These are phyloP conservation scores for Schwanniomyces etchellsii DNA, from an alignment of 1,139 yeast genomes.

Conservation along the genomic window DNA sequence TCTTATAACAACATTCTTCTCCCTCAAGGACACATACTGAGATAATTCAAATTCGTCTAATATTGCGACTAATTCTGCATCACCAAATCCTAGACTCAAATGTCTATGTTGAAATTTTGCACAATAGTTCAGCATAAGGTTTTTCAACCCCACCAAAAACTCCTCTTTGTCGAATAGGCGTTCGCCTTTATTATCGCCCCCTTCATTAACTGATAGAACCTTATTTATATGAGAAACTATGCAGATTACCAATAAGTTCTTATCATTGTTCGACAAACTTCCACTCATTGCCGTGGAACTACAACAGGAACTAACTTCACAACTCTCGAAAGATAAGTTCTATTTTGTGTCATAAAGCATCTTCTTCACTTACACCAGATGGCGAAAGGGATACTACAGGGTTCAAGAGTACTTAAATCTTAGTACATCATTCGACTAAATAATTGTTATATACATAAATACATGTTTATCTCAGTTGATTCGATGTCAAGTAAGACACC, in stretches of 20 bases:
- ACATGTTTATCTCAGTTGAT: too few species aligned
- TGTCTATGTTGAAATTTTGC: conserved; percentile 7
- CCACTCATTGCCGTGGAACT: too few species aligned
- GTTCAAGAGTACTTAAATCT: too few species aligned
- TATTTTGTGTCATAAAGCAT: too few species aligned
- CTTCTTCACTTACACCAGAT: too few species aligned
- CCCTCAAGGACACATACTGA: conserved; percentile 14
- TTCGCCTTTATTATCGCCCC: conserved; percentile 8
- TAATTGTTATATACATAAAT: too few species aligned
- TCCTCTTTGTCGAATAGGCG: conserved; percentile 8
- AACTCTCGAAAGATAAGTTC: too few species aligned
- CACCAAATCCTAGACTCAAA: conserved; percentile 5
- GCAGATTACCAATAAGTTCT: conserved; percentile 19
- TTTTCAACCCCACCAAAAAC: conserved; percentile 15
- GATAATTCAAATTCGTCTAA: conserved; percentile 10
- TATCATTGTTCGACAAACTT: too few species aligned
- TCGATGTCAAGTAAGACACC: too few species aligned
- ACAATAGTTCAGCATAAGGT: conserved; percentile 12
- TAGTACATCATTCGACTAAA: too few species aligned
- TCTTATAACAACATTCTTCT: conserved; percentile 14
- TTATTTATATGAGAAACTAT: conserved; percentile 27
- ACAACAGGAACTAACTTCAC: too few species aligned
- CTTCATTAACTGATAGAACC: conserved; percentile 11
- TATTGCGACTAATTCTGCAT: conserved; percentile 7
- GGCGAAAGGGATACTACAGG: too few species aligned